Percentiles rank a stretch among this genome's conserved stretches.
Evolutionary conservation across 306 rosid genomes (phyloP).

Genomic region (Luffa aegyptiaca): DNA sequence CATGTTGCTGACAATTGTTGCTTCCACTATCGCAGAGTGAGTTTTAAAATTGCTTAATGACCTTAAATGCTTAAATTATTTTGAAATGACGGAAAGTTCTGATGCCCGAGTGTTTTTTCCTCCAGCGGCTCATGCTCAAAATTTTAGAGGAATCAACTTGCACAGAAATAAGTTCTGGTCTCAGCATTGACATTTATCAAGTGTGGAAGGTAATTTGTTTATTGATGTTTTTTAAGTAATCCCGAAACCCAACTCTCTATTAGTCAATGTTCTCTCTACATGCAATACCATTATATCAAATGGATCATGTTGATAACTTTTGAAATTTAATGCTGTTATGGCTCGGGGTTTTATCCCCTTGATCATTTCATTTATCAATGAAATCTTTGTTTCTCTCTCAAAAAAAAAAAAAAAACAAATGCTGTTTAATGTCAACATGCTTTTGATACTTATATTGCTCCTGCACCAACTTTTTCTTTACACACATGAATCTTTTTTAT

Average conservation of each 20-base stretch:
- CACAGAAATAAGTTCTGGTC: conserved; percentile 18
- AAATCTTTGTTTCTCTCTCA: no score
- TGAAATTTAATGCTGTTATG: background rate
- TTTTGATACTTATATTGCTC: background rate
- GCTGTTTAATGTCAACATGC: background rate
- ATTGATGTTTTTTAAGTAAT: background rate
- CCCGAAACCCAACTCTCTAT: background rate
- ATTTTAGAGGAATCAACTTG: conserved; percentile 28
- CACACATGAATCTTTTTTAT: background rate
- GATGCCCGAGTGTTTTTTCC: conserved; percentile 4
- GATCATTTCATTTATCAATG: no score
- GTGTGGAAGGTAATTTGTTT: conserved; percentile 45
- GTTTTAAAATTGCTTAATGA: conserved; percentile 14
- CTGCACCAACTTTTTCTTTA: background rate
- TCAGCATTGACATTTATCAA: conserved; percentile 16
- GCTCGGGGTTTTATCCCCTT: no score
- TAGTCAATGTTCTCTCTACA: background rate
- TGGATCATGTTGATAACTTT: background rate
- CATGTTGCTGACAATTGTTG: conserved; percentile 80
- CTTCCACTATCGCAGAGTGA: conserved; percentile 80
- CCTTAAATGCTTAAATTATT: background rate
- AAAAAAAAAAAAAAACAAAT: no score
- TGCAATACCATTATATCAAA: background rate
- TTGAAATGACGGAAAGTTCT: background rate
- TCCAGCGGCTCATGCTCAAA: conserved; percentile 52